Conservation (phyloP, 768 basidiomycete species). For the Cystobasidiopsis lactophilus region DNA sequence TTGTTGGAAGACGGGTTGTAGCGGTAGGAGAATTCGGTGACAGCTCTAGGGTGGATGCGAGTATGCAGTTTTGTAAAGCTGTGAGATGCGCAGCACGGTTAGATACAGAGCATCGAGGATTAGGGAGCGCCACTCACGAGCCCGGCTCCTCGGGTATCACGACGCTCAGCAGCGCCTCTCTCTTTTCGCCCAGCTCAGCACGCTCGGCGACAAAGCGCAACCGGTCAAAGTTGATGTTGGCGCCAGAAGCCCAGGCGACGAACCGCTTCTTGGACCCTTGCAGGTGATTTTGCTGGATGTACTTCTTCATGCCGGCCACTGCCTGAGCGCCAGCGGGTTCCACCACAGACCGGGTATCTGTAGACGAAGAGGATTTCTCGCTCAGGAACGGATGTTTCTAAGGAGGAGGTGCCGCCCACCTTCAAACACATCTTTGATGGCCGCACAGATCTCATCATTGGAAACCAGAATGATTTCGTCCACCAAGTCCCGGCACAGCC, state of each 20-base stretch:
- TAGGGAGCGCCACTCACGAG: conserved; percentile 40
- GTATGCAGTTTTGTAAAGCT: conserved; percentile 77
- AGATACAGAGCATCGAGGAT: background rate
- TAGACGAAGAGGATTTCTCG: background rate
- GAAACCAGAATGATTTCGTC: conserved; percentile 65
- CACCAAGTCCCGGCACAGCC: conserved; percentile 64
- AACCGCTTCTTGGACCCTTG: conserved; percentile 65
- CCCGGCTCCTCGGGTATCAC: conserved; percentile 82
- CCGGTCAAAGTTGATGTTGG: conserved; percentile 97
- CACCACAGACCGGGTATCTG: conserved; percentile 86
- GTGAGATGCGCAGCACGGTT: background rate
- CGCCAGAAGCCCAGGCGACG: conserved; percentile 79
- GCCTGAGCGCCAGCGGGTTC: conserved; percentile 90
- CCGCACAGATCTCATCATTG: conserved; percentile 94
- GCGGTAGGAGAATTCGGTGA: conserved; percentile 91
- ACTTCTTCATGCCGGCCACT: conserved; percentile 70
- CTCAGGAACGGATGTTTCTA: background rate
- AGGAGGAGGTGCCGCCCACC: conserved; percentile 31
- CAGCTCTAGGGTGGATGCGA: conserved; percentile 66
- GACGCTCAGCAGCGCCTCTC: conserved; percentile 81
- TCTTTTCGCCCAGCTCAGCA: conserved; percentile 84
- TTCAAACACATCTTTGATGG: conserved; percentile 97
- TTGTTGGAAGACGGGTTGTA: conserved; percentile 35
- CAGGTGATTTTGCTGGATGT: conserved; percentile 60
- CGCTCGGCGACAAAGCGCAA: conserved; percentile 96